Conservation (phyloP, 345 rosid species). For the Rhodamnia rubescens region DNA sequence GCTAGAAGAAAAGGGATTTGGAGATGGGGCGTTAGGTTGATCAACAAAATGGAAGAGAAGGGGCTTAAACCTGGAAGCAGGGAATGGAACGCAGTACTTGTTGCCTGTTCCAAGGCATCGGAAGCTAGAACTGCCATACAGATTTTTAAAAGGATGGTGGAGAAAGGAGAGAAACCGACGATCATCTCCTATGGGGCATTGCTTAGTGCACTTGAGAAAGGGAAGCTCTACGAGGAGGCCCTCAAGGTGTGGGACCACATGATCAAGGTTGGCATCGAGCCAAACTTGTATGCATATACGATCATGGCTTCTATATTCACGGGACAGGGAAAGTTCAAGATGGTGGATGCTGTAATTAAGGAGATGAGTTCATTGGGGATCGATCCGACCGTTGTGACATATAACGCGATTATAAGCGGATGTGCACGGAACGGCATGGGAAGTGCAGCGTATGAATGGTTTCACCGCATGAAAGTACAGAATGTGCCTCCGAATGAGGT, state of each 20-base stretch:
- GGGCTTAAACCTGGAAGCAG: constrained; percentile 72
- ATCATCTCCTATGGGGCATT: constrained; percentile 74
- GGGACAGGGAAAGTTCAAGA: constrained; percentile 48
- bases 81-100: constrained; percentile 82
- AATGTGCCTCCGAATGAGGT: constrained; percentile 58
- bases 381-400: constrained; percentile 79
- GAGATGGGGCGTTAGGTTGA: constrained; percentile 78
- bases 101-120: constrained; percentile 85
- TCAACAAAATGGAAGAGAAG: constrained; percentile 82
- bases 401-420: constrained; percentile 72
- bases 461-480: constrained; percentile 62
- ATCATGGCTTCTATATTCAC: constrained; percentile 77
- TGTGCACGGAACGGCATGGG: constrained; percentile 48
- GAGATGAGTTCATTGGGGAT: constrained; percentile 58
- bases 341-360: constrained; percentile 47
- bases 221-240: constrained; percentile 74
- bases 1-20: constrained; percentile 78
- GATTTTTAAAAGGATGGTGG: constrained; percentile 80
- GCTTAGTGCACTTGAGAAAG: constrained; percentile 88
- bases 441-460: constrained; percentile 85
- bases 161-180: constrained; percentile 80
- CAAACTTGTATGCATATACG: constrained; percentile 67
- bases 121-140: constrained; percentile 71
- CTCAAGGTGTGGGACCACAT: constrained; percentile 87
- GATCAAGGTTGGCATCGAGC: constrained; percentile 63